Base-by-base conservation (phyloP, 139 green algal genomes). In the Protoeuglena noctilucae region DNA sequence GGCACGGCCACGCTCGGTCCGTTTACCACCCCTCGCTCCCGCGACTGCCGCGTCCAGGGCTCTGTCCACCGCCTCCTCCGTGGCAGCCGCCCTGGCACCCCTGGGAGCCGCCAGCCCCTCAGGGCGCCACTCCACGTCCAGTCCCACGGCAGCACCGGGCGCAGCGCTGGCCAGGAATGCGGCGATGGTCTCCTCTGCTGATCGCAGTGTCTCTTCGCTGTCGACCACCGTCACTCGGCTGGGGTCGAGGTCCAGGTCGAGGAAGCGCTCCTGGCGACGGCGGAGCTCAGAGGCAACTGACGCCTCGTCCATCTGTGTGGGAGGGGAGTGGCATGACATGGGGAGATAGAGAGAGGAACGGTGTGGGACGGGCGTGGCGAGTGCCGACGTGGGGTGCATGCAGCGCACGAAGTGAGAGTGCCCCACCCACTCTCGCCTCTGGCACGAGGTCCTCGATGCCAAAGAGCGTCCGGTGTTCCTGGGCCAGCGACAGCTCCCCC, bases 91-190 rank as follows among this genome's bases (percentile, higher is more conserved):
- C 12, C 2, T 28, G 21, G 41, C 40, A 22, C 22, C 19, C 5
- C 28, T 30, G 1, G 31, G 24, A 3, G 51, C 34, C 19, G 0
- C 43, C 28, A 21, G 6, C 3, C 28, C 28, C 7, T 46, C 54
- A 18, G 72, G 74, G 57, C 72, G 64, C 81, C 81, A 89, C 64
- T 89, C 81, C 16, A 74, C 55, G 51, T 89, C 81, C 4, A 89
- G 25, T 0, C 79, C 81, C 18, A 89, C 4, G 21, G 74, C 50
- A 1, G 53, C 21, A 12, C 65, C 63, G 1, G 31, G 22, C 19
- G 43, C 40, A 0, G 62, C 66, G 34, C n/a, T 18, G 14, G 27
- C 24, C 39, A 72, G 52, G 21, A 23, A 31, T 2, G 61, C 49
- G n/a, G 23, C 54, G 23, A 22, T 52, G 6, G 22, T 51, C 18